These are phyloP conservation scores for Xanthoparmelia taractica DNA, from an alignment of 495 filamentous ascomycete genomes.

Conservation along the genomic window DNA sequence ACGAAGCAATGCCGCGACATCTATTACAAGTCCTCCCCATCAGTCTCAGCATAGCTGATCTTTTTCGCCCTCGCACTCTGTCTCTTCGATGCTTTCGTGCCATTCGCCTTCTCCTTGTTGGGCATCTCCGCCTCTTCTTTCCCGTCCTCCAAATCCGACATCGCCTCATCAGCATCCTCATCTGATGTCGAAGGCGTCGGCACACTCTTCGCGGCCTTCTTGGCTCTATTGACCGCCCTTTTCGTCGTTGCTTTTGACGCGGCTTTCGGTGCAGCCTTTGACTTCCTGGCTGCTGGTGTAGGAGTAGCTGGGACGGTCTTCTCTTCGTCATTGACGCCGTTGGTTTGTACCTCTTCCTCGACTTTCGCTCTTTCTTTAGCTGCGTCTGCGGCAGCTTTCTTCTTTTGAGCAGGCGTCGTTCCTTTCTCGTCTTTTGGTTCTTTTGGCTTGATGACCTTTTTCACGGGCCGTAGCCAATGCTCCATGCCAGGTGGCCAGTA, in stretches of 20 bases:
- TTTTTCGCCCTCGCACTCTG: conserved; percentile 33
- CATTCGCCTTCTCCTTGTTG: conserved; percentile 19
- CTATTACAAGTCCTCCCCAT: conserved; percentile 14
- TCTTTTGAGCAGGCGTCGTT: conserved; percentile 31
- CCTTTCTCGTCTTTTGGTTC: conserved; percentile 30
- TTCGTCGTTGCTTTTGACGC: conserved; percentile 20
- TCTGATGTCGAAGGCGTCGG: conserved; percentile 26
- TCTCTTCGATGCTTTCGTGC: conserved; percentile 13
- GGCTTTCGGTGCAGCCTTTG: conserved; percentile 22
- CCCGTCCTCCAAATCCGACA: conserved; percentile 22
- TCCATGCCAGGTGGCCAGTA: conserved; percentile 91
- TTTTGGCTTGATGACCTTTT: conserved; percentile 60
- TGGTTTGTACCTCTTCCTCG: conserved; percentile 25
- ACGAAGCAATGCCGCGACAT: neutral
- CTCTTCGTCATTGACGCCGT: conserved; percentile 19
- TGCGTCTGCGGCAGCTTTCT: conserved; percentile 25
- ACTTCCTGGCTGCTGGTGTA: conserved; percentile 24
- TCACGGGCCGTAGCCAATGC: conserved; percentile 78
- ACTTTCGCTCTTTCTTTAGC: conserved; percentile 25
- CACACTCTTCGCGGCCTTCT: conserved; percentile 27
- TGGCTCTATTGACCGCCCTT: conserved; percentile 20
- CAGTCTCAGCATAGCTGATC: conserved; percentile 43
- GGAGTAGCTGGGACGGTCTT: conserved; percentile 6
- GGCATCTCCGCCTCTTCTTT: conserved; percentile 19
- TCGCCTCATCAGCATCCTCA: conserved; percentile 27